Evolutionary conservation across 2,329 filamentous ascomycete species (phyloP), one percentile per base, ranked within the genome.

Genomic region (Dryadomyces quercivorus): DNA sequence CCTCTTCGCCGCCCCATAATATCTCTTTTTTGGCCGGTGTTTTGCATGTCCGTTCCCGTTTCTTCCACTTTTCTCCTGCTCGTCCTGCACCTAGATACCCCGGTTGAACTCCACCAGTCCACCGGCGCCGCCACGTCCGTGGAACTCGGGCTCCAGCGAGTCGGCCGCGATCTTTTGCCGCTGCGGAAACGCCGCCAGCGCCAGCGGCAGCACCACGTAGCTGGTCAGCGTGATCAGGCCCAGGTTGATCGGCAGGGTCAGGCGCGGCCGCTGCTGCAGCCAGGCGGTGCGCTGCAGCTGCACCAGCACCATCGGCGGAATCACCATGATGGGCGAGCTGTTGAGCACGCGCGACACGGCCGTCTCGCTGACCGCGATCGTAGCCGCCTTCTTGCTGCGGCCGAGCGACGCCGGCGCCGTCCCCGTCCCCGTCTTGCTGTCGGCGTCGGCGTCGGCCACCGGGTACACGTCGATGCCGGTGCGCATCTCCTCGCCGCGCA

Each of bases 51-150:
- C 2, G 3, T 43, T 5, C 20, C 6, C 18, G 21, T 21, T 10
- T 48, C 34, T 26, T 20, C 16, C 20, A 40, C 16, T 26, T 18
- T 36, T 1, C 18, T 31, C 4, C 42, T 8, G 9, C 38, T 26
- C 20, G 20, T 13, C 26, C 36, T 34, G 12, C 20, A 21, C 10
- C 31, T 55, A 96, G 63, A 98, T 92, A 13, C 93, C 93, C 64
- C 93, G 81, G 70, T 98, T 97, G 71, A 98, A 97, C 67, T 94
- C 88, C n/a, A 98, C 87, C 73, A 89, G 75, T 0, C 88, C 91
- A 54, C 80, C 79, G 59, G 85, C 79, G 1, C 91, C 92, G 36
- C 89, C 91, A 55, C 80, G 80, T 7, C 82, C 85, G 71, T 85
- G 85, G 67, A 98, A 97, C 70, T 95, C 88, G 59, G 85, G 75